Evolutionary conservation across 1,139 yeast species (phyloP), one percentile per base, ranked within the genome.

Genomic region (Scheffersomyces cryptocercus): DNA sequence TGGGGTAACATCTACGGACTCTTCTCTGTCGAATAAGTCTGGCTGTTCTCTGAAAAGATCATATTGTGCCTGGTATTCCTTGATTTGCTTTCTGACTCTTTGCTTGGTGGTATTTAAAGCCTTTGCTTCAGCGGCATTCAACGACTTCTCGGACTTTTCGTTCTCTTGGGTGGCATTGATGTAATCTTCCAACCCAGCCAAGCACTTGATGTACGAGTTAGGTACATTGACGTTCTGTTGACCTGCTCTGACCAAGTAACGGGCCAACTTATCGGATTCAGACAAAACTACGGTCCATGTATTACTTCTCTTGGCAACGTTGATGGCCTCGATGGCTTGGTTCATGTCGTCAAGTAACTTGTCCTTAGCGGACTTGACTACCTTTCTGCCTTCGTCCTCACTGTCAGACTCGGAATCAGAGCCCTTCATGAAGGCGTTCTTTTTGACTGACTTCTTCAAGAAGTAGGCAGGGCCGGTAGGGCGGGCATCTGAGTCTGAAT

Each of bases 311-410:
- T 77, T 86, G 48, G 83, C 85, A 52, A 77, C 79, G 58, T 86
- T 93, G 58, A 90, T 81, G 47, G 81, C 75, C 59, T 82, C 86
- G 57, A 85, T 79, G 35, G 81, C 69, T 31, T 76, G 75, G 56
- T 81, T 85, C 72, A 93, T 80, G 66, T 93, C 99, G 63, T 90
- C 98, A 54, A 89, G 65, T 50, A 91, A 77, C 70, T 91, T 95
- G 55, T 91, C 98, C 70, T 87, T 89, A 45, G 97, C 97, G 47
- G 95, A 84, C 70, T 88, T 91, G 56, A 93, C 97, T 39, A 90
- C 89, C 59, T 85, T 87, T 65, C 84, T 85, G 52, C 82, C 84
- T 49, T 83, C 88, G 49, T 81, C 85, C 48, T 83, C 88, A 47
- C 69, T 62, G 46, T 79, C 84, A 38, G 74, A 65, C 50, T 79